Evolutionary conservation across 441 rosid species (phyloP).

Genomic region (Pelargonium cotyledonis): DNA sequence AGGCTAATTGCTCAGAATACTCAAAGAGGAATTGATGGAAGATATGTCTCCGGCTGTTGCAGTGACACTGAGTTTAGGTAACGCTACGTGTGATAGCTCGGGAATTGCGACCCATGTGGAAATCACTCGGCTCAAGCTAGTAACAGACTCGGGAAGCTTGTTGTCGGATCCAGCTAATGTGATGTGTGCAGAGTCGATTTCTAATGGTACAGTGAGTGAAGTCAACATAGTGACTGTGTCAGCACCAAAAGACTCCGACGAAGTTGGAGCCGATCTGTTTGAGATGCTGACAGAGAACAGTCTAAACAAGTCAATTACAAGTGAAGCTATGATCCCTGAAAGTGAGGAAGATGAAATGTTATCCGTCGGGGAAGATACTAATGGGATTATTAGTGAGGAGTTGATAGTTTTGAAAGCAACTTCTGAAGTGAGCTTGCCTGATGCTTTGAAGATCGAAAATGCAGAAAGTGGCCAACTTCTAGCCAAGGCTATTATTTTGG

Average conservation of each 20-base stretch:
- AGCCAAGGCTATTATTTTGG: slow-evolving; percentile 49
- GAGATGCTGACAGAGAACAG: slow-evolving; percentile 28
- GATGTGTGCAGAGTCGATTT: slow-evolving; percentile 21
- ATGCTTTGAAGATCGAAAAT: slow-evolving; percentile 35
- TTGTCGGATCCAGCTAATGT: slow-evolving; percentile 38
- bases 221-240: slow-evolving; percentile 22
- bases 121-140: slow-evolving; percentile 34
- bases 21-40: slow-evolving; percentile 51
- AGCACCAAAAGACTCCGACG: slow-evolving; percentile 21
- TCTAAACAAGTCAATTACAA: slow-evolving; percentile 21
- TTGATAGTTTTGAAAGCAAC: slow-evolving; percentile 33
- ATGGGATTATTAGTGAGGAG: slow-evolving; percentile 41
- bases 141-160: slow-evolving; percentile 40
- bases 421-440: slow-evolving; percentile 36
- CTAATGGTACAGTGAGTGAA: slow-evolving; percentile 23
- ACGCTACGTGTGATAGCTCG: slow-evolving; percentile 32
- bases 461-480: slow-evolving; percentile 33
- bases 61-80: slow-evolving; percentile 52
- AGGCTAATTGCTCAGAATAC: slow-evolving; percentile 34
- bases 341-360: slow-evolving; percentile 53
- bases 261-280: slow-evolving; percentile 21
- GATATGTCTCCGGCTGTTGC: slow-evolving; percentile 48
- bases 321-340: slow-evolving; percentile 29
- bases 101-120: slow-evolving; percentile 32
- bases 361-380: slow-evolving; percentile 52